phyloP scores from a whole-genome alignment of 306 rosid species.

The Cyclanthera cordifolia region DNA sequence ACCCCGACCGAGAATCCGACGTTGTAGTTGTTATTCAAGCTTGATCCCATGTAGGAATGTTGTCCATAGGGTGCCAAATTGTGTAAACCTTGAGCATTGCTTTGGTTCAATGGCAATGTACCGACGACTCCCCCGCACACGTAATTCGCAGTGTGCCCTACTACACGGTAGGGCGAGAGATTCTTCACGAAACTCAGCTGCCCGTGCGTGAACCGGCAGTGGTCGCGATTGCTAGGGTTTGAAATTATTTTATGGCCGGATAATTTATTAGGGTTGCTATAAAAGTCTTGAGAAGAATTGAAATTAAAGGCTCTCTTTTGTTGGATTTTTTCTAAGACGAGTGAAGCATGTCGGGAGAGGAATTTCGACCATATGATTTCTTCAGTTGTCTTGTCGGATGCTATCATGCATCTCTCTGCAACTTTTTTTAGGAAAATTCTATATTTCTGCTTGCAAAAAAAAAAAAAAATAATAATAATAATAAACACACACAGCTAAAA shows the following conservation, averaged over 20 bases:
- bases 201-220: background rate
- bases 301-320: background rate
- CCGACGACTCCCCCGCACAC: background rate
- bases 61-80: background rate
- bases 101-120: background rate
- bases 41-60: background rate
- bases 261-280: background rate
- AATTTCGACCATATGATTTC: slow-evolving; percentile 3
- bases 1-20: background rate
- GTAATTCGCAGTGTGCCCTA: background rate
- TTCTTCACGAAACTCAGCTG: background rate
- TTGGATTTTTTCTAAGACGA: background rate
- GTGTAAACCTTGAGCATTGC: background rate
- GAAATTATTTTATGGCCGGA: background rate
- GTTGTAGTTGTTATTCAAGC: background rate
- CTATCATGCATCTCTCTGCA: slow-evolving; percentile 3
- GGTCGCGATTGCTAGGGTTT: background rate
- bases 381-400: background rate
- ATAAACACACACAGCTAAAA: background rate
- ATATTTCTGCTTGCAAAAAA: slow-evolving; percentile 8
- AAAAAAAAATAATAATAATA: background rate
- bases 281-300: background rate
- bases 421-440: slow-evolving; percentile 13
- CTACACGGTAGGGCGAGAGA: background rate
- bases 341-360: slow-evolving; percentile 7